Percentiles rank a stretch among this genome's conserved stretches.
Conservation (phyloP, 139 green algal genomes). For the Haematococcus sp. region DNA sequence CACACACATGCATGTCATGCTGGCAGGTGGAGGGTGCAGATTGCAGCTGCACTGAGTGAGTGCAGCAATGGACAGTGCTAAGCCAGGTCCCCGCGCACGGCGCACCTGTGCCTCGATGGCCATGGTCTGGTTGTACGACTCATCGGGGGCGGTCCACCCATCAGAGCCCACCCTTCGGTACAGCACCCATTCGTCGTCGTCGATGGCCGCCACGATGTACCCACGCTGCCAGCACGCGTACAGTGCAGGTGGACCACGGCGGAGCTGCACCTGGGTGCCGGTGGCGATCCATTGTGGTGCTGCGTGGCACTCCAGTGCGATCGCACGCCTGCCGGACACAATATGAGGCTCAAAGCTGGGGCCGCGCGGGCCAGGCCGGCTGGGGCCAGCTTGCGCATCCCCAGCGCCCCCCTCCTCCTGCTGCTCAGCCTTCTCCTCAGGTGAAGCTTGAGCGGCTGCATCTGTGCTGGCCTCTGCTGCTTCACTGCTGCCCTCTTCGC, state of each 20-base stretch:
- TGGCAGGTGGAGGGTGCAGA: too few species aligned
- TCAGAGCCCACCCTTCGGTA: too few species aligned
- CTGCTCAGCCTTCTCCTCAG: not conserved
- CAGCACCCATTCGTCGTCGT: not conserved
- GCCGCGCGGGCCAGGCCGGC: not conserved
- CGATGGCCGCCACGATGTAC: not conserved
- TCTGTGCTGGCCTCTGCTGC: too few species aligned
- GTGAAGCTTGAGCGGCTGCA: too few species aligned
- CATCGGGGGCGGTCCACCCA: too few species aligned
- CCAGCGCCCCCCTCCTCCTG: not conserved
- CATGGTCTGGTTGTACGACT: too few species aligned
- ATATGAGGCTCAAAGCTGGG: not conserved
- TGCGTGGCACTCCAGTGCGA: not conserved
- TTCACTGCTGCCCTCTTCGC: too few species aligned
- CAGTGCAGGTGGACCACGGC: not conserved
- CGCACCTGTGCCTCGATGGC: too few species aligned
- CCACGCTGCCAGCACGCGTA: conserved; percentile 3
- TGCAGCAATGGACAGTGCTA: too few species aligned
- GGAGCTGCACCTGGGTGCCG: not conserved
- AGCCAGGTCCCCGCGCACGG: too few species aligned
- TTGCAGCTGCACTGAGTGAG: too few species aligned
- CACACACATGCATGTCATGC: too few species aligned
- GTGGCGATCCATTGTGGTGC: not conserved
- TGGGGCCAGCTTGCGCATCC: not conserved
- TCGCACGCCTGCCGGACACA: not conserved